Conservation (phyloP, 495 filamentous ascomycete species). For the Trichoderma asperelloides region DNA sequence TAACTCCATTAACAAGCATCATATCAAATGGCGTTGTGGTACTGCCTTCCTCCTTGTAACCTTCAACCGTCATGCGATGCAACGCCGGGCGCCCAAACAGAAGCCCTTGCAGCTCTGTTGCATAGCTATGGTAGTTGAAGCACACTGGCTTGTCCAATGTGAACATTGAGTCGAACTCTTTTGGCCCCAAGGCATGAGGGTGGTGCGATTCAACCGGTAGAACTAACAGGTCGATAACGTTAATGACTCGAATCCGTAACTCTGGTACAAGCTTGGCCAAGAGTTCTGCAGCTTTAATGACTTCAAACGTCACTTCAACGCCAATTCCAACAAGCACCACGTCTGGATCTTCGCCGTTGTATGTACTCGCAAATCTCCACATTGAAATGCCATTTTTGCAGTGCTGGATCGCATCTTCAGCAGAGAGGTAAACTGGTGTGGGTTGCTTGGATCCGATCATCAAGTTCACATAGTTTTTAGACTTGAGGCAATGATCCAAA, state of each 20-base stretch:
- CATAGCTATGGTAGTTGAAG: slow-evolving; percentile 69
- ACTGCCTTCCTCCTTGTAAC: slow-evolving; percentile 62
- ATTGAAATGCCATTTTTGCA: slow-evolving; percentile 55
- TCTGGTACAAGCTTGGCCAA: slow-evolving; percentile 43
- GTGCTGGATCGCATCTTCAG: slow-evolving; percentile 58
- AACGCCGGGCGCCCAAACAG: slow-evolving; percentile 49
- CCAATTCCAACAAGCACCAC: slow-evolving; percentile 64
- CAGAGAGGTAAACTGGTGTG: slow-evolving; percentile 55
- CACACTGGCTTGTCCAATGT: slow-evolving; percentile 50
- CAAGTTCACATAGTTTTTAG: slow-evolving; percentile 60
- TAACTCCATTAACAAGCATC: slow-evolving; percentile 59
- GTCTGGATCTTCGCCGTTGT: slow-evolving; percentile 43
- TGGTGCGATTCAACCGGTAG: slow-evolving; percentile 50
- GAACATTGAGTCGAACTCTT: slow-evolving; percentile 52
- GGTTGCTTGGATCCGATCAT: slow-evolving; percentile 70
- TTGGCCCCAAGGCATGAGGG: slow-evolving; percentile 49
- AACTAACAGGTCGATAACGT: slow-evolving; percentile 68
- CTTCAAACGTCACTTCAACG: slow-evolving; percentile 62
- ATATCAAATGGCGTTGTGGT: slow-evolving; percentile 70
- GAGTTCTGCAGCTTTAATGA: slow-evolving; percentile 53
- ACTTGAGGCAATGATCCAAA: slow-evolving; percentile 54
- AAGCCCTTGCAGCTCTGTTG: slow-evolving; percentile 52
- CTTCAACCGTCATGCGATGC: slow-evolving; percentile 47
- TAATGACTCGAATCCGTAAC: slow-evolving; percentile 55
- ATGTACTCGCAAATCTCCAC: slow-evolving; percentile 55